These are phyloP conservation scores for Coemansia sp. DNA, from an alignment of 192 early-diverging fungal species.

Conservation along the genomic window DNA sequence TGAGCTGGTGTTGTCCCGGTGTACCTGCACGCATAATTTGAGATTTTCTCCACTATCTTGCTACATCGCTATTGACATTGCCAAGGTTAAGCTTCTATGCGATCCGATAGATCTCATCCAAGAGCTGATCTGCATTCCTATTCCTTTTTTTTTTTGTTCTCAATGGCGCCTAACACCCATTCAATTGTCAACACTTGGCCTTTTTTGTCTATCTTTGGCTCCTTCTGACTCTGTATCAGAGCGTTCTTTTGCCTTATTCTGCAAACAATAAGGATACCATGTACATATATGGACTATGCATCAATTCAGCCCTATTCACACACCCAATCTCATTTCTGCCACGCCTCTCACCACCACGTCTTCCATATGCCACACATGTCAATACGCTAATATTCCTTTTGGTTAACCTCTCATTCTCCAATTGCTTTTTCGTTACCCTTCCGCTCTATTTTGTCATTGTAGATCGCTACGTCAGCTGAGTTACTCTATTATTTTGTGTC, in stretches of 20 bases:
- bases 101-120: neutral
- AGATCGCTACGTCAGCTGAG: neutral
- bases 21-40: neutral
- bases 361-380: conserved; percentile 11
- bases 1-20: neutral
- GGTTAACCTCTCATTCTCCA: conserved; percentile 7
- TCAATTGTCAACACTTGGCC: neutral
- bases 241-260: conserved; percentile 8
- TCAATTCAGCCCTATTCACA: neutral
- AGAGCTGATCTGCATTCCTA: neutral
- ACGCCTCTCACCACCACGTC: neutral
- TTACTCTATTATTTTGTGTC: neutral
- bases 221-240: conserved; percentile 9
- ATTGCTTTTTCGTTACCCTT: conserved; percentile 2
- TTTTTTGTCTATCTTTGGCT: conserved; percentile 3
- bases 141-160: neutral
- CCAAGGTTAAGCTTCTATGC: neutral
- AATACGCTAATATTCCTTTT: conserved; percentile 6
- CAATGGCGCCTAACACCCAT: neutral
- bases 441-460: neutral
- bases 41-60: neutral
- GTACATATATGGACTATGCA: neutral
- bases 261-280: neutral
- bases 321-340: conserved; percentile 2
- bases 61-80: neutral